These are phyloP conservation scores for Chytriomyces sp. DNA, from an alignment of 192 early-diverging fungal genomes.

Conservation along the genomic window DNA sequence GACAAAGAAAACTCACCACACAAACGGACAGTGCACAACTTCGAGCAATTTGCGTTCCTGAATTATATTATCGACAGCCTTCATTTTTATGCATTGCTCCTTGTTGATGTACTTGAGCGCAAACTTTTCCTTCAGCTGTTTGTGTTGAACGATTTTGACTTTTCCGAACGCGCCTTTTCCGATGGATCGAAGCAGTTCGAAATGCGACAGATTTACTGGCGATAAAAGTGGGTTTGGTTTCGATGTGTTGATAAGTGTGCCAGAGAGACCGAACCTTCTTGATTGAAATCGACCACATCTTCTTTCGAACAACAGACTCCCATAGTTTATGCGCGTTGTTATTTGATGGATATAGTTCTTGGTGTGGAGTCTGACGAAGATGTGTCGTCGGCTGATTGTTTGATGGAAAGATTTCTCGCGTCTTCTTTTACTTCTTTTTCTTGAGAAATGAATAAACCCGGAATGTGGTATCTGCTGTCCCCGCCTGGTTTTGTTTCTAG, in stretches of 20 bases:
- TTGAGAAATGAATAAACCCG: not conserved
- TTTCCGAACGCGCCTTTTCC: slow-evolving; percentile 97
- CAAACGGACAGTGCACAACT: slow-evolving; percentile 81
- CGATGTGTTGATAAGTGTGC: too few relatives aligned
- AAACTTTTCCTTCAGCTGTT: slow-evolving; percentile 71
- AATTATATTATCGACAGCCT: slow-evolving; percentile 84
- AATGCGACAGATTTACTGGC: slow-evolving; percentile 81
- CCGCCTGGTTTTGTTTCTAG: too few relatives aligned
- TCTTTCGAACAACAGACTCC: slow-evolving; percentile 10
- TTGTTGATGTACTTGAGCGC: slow-evolving; percentile 99
- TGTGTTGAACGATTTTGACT: slow-evolving; percentile 91
- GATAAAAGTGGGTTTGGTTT: not conserved
- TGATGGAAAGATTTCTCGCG: not conserved
- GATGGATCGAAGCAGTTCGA: slow-evolving; percentile 83
- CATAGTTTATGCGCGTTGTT: too few relatives aligned
- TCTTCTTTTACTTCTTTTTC: not conserved
- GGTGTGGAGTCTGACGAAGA: not conserved
- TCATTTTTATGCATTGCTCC: slow-evolving; percentile 79
- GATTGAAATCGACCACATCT: slow-evolving; percentile 1
- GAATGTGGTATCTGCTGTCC: too few relatives aligned
- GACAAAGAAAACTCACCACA: slow-evolving; percentile 47
- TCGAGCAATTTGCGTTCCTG: slow-evolving; percentile 89
- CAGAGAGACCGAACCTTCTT: not conserved
- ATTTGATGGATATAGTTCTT: not conserved
- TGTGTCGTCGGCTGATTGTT: not conserved